Evolutionary conservation across 2,329 filamentous ascomycete species (phyloP), one percentile per base, ranked within the genome.

Genomic region (Aspergillus fructus): DNA sequence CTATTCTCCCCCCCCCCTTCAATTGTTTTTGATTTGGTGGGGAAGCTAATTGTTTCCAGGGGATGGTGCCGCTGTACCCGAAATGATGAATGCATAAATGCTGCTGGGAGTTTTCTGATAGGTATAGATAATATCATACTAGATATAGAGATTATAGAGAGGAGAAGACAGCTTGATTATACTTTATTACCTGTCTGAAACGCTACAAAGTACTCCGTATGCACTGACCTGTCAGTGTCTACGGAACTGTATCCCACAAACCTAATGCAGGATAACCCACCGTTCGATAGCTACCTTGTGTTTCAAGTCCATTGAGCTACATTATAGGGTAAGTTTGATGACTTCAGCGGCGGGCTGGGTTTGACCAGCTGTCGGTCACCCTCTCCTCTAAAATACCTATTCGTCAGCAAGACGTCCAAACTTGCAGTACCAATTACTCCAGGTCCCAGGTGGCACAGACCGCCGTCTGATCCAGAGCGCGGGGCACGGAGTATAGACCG

Each of bases 21-120:
- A 21, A 11, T 30, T 30, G 4, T 12, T 15, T 11, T 27, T 8
- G 30, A 9, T 5, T 42, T 42, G 39, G n/a, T 42, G 21, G 27
- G 17, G 15, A 17, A 37, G 9, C 45, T 48, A 21, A 48, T 48
- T 7, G 34, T 30, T 17, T 17, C 5, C 21, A 51, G 49, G 39
- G n/a, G 11, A 51, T 51, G 49, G 49, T 51, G 27, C 39, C 49
- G 17, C 23, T 51, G 37, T 51, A 41, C 5, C 49, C 49, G 9
- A 40, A 12, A 12, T 49, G 30, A 34, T 30, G 3, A 23, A 9
- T 27, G 21, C 21, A 23, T 19, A 27, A 30, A 9, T 30, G 27
- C 15, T 37, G 13, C 7, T 21, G 21, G 21, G 34, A 7, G 34
- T 13, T 37, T n/a, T 37, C 4, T 13, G 13, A 37, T n/a, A 37